Evolutionary conservation across 2,329 filamentous ascomycete genomes (phyloP), one percentile per base, ranked within the genome.

Genomic region (Ascochyta lentis): DNA sequence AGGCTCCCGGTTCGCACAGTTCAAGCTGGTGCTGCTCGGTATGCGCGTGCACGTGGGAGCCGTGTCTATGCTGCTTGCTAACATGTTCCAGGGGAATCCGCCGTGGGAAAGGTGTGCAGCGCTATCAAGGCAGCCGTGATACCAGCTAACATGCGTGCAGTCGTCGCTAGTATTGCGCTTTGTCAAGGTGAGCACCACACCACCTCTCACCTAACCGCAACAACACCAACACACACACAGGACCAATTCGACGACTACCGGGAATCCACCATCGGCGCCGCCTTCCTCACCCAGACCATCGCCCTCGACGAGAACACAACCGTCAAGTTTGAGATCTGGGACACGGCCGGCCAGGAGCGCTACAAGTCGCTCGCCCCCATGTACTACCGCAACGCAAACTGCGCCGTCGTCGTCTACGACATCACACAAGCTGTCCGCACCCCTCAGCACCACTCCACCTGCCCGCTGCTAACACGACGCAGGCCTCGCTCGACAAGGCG

Each of bases 351-450:
- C 62, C 95, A 99, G 81, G 95, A 99, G 80, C 88, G 96, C 74
- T 99, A 98, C 86, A 98, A 98, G 84, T 98, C 95, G 12, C 84
- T 99, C 65, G 95, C 95, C 31, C 95, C 95, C 70, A 99, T 99
- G 95, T 99, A 99, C 84, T 99, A 99, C 82, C 85, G 96, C 70
- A 99, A 99, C 77, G 96, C 96, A 68, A 98, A 99, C 86, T 98
- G 95, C 80, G 95, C 96, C 56, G 94, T 99, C 29, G 94, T 99
- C 44, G 95, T 99, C 65, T 99, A 99, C 79, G 95, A 99, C 80
- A 98, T 99, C 74, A 99, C 95, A 73, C 95, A 99, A 86, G 92
- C 95, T 66, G 95, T 99, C 88, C 61, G 90, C 49, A 16, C 27
- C 35, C 23, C 24, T 38, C 34, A 29, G 45, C 29, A 13, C 12